Evolutionary conservation across 805 yeast species (phyloP), one percentile per base, ranked within the genome.

Genomic region (Lipomyces orientalis): DNA sequence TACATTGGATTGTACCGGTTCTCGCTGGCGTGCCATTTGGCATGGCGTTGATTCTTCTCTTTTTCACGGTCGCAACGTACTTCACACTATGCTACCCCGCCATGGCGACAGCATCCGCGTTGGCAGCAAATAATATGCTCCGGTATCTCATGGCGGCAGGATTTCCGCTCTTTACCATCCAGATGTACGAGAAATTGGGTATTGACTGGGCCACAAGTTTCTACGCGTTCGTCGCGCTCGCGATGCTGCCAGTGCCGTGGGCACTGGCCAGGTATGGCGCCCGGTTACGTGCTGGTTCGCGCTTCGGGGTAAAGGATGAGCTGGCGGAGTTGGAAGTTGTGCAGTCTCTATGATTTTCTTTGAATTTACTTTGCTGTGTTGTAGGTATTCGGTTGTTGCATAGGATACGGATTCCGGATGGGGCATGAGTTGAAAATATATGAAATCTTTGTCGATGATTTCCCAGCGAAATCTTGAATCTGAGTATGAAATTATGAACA

Each of bases 121-220:
- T 91, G 69, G 97, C 97, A 46, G 97, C 97, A 14, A 93, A 92
- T 79, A 91, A 90, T 76, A 81, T 93, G 75, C 78, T 88, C 65
- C 85, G 97, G 79, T 91, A 91, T 76, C 72, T 88, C 39, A 76
- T 90, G 69, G 91, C 96, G 9, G 87, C 91, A 6, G 90, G 88
- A 25, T 88, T 93, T 83, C 97, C 97, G 64, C 81, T 93, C 67
- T 92, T 93, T 79, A 90, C 93, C 1, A 85, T 87, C 25, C 97
- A 92, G 79, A 90, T 93, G 97, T 88, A 89, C 80, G 76, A 83
- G 22, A 87, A 83, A 56, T 81, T 93, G 74, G 87, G 87, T 52
- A 85, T 88, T 71, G 90, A 86, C 73, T 91, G 97, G 96, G 97
- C 97, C 10, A 81, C 89, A 39, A 85, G 92, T 0, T 72, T 89